These are phyloP conservation scores for Alternaria sp. DNA, from an alignment of 2,329 filamentous ascomycete species.

Conservation along the genomic window DNA sequence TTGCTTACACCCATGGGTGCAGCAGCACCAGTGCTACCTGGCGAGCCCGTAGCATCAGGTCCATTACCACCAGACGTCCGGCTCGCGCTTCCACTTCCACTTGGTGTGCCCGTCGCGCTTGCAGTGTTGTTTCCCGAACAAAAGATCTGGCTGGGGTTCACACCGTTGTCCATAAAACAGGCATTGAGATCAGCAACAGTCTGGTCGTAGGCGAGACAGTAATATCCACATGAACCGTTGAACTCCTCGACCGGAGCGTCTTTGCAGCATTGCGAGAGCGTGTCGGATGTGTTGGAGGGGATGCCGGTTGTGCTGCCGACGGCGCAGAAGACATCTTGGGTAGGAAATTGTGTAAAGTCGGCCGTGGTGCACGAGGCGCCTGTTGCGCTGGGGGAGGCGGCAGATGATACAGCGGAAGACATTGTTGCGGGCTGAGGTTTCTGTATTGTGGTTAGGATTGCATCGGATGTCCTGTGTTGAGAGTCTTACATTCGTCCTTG, in stretches of 20 bases:
- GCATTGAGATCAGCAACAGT: conserved; percentile 36
- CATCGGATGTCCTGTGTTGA: neutral
- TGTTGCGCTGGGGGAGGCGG: conserved; percentile 27
- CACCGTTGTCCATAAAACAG: conserved; percentile 41
- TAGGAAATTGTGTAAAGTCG: conserved; percentile 40
- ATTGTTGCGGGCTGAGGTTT: conserved; percentile 10
- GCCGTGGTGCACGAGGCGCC: conserved; percentile 32
- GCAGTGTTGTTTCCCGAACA: conserved; percentile 40
- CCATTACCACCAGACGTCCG: conserved; percentile 8
- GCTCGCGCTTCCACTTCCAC: conserved; percentile 21
- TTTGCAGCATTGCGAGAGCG: conserved; percentile 45
- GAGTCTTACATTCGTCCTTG: neutral
- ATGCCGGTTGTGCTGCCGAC: conserved; percentile 35
- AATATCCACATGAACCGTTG: conserved; percentile 42
- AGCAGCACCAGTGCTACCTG: conserved; percentile 26
- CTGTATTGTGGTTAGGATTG: conserved; percentile 1
- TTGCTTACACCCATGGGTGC: conserved; percentile 32
- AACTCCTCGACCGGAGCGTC: conserved; percentile 40
- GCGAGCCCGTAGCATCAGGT: conserved; percentile 7
- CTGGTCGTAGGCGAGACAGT: conserved; percentile 42
- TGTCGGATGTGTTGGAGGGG: conserved; percentile 35
- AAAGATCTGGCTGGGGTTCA: conserved; percentile 31
- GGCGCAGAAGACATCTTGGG: conserved; percentile 39
- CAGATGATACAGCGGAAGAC: conserved; percentile 31
- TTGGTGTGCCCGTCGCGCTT: conserved; percentile 37